Percentiles rank a stretch among this genome's conserved stretches.
These are phyloP conservation scores for Salix dunnii DNA, from an alignment of 345 rosid species.

Conservation along the genomic window DNA sequence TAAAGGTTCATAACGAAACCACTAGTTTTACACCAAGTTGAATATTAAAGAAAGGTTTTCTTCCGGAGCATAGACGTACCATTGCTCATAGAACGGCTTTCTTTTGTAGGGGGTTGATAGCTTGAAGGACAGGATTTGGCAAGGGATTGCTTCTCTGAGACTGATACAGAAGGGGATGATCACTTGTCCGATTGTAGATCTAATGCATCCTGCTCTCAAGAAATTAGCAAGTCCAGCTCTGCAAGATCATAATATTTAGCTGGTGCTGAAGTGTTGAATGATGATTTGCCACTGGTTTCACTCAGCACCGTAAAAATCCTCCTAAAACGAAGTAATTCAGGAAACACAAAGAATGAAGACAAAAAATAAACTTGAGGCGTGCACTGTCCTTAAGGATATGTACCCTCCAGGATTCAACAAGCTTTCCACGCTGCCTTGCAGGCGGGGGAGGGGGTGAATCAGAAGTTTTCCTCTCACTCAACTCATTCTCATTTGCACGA, in stretches of 20 bases:
- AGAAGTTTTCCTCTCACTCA: too few relatives aligned
- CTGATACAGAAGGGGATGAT: conserved; percentile 73
- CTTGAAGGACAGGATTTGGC: conserved; percentile 32
- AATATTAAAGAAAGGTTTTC: not conserved
- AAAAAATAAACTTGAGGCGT: too few relatives aligned
- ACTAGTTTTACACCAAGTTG: not conserved
- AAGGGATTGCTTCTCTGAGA: conserved; percentile 72
- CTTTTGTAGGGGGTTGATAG: conserved; percentile 55
- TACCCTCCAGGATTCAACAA: too few relatives aligned
- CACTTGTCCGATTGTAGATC: conserved; percentile 38
- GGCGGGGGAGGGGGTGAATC: too few relatives aligned
- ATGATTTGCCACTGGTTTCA: conserved; percentile 65
- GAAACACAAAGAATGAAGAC: too few relatives aligned
- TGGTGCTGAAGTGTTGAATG: conserved; percentile 43
- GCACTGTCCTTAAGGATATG: too few relatives aligned
- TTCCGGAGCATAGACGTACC: conserved; percentile 1
- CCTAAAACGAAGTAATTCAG: conserved; percentile 27
- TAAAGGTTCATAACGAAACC: conserved; percentile 9
- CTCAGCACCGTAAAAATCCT: conserved; percentile 39
- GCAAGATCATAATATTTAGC: conserved; percentile 28
- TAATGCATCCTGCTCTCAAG: conserved; percentile 34
- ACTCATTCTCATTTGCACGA: too few relatives aligned
- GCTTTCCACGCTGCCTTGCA: too few relatives aligned
- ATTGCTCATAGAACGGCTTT: conserved; percentile 13
- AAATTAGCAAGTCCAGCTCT: conserved; percentile 37